Conservation (phyloP, 1,284 basidiomycete species). For the Fistulinella cinereoalba region DNA sequence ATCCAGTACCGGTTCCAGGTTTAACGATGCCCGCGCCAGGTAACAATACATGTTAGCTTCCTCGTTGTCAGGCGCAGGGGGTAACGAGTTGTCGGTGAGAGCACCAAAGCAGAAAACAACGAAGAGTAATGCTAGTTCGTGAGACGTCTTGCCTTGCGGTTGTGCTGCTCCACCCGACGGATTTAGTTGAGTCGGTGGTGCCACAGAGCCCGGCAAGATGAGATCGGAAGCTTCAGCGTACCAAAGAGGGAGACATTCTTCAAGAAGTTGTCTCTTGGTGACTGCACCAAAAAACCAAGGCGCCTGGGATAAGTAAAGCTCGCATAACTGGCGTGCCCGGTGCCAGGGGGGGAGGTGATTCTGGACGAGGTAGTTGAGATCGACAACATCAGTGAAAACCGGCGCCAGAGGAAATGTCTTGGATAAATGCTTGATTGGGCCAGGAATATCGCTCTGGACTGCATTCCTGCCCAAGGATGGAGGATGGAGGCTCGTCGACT, state of each 20-base stretch:
- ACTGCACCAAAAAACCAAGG: conserved; percentile 76
- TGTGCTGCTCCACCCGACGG: conserved; percentile 4
- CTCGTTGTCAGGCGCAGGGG: conserved; percentile 49
- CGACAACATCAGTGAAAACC: conserved; percentile 33
- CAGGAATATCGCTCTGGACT: conserved; percentile 21
- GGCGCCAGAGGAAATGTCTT: conserved; percentile 53
- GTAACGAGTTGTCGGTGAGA: conserved; percentile 48
- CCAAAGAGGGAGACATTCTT: conserved; percentile 65
- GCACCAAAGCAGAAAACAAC: conserved; percentile 59
- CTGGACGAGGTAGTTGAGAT: conserved; percentile 46
- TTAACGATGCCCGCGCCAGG: conserved; percentile 58
- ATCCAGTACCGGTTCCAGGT: conserved; percentile 62
- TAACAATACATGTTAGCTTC: conserved; percentile 53
- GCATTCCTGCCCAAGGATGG: conserved; percentile 1
- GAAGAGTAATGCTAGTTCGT: conserved; percentile 58
- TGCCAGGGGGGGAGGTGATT: conserved; percentile 55
- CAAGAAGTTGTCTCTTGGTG: conserved; percentile 54
- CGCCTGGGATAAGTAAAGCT: conserved; percentile 66
- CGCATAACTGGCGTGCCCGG: conserved; percentile 53
- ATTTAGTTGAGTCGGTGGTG: conserved; percentile 11
- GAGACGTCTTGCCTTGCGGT: conserved; percentile 37
- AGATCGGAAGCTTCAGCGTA: conserved; percentile 50
- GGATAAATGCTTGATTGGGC: conserved; percentile 44
- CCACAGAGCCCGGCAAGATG: conserved; percentile 27
- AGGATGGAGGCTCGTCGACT: background rate